Evolutionary conservation across 2,329 filamentous ascomycete genomes (phyloP).

Genomic region (Pseudogymnoascus sp.): DNA sequence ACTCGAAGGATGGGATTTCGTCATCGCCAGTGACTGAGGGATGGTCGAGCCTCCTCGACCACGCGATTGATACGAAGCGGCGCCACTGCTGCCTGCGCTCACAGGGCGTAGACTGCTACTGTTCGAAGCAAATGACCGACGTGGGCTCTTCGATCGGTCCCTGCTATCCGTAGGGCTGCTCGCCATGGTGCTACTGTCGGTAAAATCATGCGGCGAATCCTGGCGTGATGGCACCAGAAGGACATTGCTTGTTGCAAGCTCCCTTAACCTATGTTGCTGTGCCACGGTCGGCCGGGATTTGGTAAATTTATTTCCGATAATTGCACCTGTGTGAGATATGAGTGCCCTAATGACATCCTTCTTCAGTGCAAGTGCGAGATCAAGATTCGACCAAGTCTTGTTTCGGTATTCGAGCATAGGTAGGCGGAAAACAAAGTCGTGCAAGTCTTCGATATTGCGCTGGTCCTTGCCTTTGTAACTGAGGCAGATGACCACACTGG

Average conservation of each 20-base stretch:
- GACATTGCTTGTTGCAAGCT: constrained; percentile 63
- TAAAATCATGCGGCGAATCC: constrained; percentile 27
- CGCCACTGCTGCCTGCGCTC: constrained; percentile 25
- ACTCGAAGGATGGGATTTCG: not conserved
- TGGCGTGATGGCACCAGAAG: constrained; percentile 25
- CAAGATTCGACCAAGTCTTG: constrained; percentile 98
- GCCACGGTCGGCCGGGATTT: constrained; percentile 76
- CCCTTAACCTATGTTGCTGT: constrained; percentile 70
- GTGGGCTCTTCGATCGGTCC: constrained; percentile 25
- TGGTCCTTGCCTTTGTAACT: constrained; percentile 95
- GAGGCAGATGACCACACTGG: constrained; percentile 87
- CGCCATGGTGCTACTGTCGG: constrained; percentile 24
- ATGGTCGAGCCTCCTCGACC: not conserved
- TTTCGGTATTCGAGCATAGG: constrained; percentile 93
- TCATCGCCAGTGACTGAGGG: not conserved
- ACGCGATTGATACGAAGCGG: constrained; percentile 8
- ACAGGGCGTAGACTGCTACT: constrained; percentile 20
- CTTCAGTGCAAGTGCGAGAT: constrained; percentile 85
- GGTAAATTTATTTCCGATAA: constrained; percentile 94
- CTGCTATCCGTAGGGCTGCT: constrained; percentile 21
- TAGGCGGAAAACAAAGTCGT: constrained; percentile 94
- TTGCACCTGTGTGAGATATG: constrained; percentile 90
- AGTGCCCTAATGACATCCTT: constrained; percentile 89
- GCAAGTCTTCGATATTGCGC: constrained; percentile 91
- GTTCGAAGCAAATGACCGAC: constrained; percentile 26